Base-by-base conservation (phyloP, 306 rosid species). In the Castanospermum australe region DNA sequence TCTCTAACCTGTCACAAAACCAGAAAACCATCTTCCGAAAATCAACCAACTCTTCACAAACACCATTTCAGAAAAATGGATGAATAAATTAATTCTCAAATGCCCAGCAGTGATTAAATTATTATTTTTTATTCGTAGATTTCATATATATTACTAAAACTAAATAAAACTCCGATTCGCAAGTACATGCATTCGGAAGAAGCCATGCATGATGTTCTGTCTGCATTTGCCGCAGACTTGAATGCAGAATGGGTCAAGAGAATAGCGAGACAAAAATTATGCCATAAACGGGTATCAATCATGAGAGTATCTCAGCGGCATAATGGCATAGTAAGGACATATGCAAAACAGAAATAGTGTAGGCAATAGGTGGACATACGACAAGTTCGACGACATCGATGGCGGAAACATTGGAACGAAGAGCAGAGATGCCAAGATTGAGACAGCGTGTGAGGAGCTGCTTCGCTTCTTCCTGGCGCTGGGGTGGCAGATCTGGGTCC, bases 371-470 rank as follows among this genome's bases (percentile, higher is more conserved):
- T 13, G 21, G 41, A 86, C 97, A 51, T 89, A 95, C 99, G 52
- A 95, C 97, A 15, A 88, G 96, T 81, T 95, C 99, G 21, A 95
- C 99, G 48, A 95, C 98, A 65, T 93, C 99, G 35, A 93, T 45
- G 84, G 99, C 98, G 2, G 98, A 39, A 59, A 52, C 86, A 72
- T 86, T 83, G 64, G 94, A 84, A 25, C 92, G 95, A 67, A 95
- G 94, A 51, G 94, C 88, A 56, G 90, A 77, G 87, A 91, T 90
- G 7, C 98, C 99, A 14, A 93, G 96, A 84, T 90, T 78, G 32
- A 95, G 99, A 84, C 92, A 91, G 70, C 86, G 93, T 20, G 90
- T 83, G 30, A 95, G 97, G 80, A 95, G 94, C 28, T 90, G 83
- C 73, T 93, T 95, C 75, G 99, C 99, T 61, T 90, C 79, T 50